Evolutionary conservation across 371 early-diverging fungal genomes (phyloP), one percentile per base, ranked within the genome.

Genomic region (Fennellomyces sp.): DNA sequence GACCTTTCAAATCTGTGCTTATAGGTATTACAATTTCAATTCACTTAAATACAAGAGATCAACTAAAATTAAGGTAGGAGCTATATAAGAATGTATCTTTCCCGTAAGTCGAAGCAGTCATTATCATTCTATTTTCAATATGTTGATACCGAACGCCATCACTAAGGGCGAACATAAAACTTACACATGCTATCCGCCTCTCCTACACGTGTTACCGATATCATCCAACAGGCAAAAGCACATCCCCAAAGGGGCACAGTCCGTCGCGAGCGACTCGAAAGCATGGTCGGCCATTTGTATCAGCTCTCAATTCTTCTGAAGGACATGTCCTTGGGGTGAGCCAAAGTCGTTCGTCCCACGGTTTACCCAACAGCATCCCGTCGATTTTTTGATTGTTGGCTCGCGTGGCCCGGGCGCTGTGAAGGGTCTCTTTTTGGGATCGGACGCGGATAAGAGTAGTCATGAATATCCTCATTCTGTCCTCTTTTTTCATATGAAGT

Each of bases 391-490:
- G 7, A 70, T 81, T 30, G 71, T 81, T 26, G 81, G 81, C 12
- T 78, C 81, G 12, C 67, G 81, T 39, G 81, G 81, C 60, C 59
- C 79, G 39, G 72, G 79, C 35, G 64, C 69, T 25, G 70, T 81
- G 33, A 81, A 78, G 65, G 76, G 75, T 26, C 76, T 77, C 41
- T 66, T 81, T 52, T 57, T 81, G 26, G 81, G 81, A 6, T 81
- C 81, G 11, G 81, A 78, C 3, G 78, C 81, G 3, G 79, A 81
- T 38, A 42, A 64, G 7, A 76, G 78, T 63, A 54, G 78, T 12
- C 75, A 78, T 39, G 69, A 71, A 57, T 81, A 76, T 29, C 78
- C 78, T 30, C 78, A 78, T 45, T 78, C 81, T 48, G 81, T 81
- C 1, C 61, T 81, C n/a, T 78, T n/a, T n/a, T n/a, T n/a, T 81